A percentile compares a stretch with the other conserved stretches of the same genome.
Evolutionary conservation across 2,329 filamentous ascomycete genomes (phyloP).

Genomic region (Bertia moriformis): DNA sequence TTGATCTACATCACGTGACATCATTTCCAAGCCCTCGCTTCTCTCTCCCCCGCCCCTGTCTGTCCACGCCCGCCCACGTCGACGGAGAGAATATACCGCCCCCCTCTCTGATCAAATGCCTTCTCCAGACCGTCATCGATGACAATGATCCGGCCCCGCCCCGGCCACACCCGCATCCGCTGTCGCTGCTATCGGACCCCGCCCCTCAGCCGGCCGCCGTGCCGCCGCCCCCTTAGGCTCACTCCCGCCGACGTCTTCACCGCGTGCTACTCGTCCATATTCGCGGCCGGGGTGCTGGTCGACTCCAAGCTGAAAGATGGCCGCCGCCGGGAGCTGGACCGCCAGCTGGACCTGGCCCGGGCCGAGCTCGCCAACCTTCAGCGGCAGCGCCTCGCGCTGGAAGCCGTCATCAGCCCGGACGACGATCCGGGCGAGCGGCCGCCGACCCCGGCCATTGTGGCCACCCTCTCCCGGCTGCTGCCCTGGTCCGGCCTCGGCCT

Average conservation of each 20-base stretch:
- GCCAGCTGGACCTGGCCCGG: neutral
- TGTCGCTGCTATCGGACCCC: neutral
- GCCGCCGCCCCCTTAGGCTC: neutral
- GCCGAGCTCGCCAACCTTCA: neutral
- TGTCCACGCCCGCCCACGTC: no score
- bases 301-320: neutral
- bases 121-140: no score
- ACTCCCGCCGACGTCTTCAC: neutral
- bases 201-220: no score
- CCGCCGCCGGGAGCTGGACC: neutral
- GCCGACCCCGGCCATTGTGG: neutral
- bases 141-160: neutral
- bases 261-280: neutral
- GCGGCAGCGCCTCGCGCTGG: neutral
- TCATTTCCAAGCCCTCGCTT: neutral
- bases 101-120: neutral
- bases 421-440: neutral
- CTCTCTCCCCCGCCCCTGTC: neutral
- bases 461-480: neutral
- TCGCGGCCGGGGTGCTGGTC: neutral
- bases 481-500: no score
- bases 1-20: neutral
- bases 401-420: neutral
- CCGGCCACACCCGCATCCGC: neutral
- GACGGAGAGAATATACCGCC: neutral